Conservation (phyloP, 495 filamentous ascomycete genomes). For the Niebla homalea region DNA sequence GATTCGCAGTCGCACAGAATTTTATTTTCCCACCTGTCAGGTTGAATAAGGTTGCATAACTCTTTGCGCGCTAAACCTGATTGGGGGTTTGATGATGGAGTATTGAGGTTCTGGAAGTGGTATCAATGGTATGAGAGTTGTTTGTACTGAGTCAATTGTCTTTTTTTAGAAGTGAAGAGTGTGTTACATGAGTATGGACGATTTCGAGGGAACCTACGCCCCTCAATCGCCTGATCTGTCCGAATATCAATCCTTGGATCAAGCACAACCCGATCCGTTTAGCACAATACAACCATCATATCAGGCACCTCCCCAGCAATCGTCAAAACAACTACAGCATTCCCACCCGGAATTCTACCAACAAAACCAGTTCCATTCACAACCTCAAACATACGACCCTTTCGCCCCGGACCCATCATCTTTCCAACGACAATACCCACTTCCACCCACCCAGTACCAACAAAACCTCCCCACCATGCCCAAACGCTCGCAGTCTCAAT, state of each 20-base stretch:
- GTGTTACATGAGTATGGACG: conserved; percentile 22
- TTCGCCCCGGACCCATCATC: conserved; percentile 1
- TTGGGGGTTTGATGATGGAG: too few species aligned
- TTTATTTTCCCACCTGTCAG: too few species aligned
- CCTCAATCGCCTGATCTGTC: conserved; percentile 35
- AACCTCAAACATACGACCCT: conserved; percentile 5
- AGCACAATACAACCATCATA: conserved; percentile 11
- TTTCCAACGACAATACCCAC: conserved; percentile 2
- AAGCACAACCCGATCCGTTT: conserved; percentile 27
- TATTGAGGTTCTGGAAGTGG: too few species aligned
- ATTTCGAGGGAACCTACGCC: conserved; percentile 31
- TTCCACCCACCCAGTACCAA: not conserved
- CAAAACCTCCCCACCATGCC: conserved; percentile 16
- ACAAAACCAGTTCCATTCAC: conserved; percentile 8
- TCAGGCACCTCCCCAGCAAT: conserved; percentile 13
- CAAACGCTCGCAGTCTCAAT: conserved; percentile 19
- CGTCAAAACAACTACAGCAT: too few species aligned
- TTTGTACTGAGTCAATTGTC: not conserved
- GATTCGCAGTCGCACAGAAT: too few species aligned
- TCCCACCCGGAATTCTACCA: conserved; percentile 9
- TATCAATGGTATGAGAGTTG: too few species aligned
- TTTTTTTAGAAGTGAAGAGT: not conserved
- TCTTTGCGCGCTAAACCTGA: too few species aligned
- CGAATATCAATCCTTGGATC: conserved; percentile 32
- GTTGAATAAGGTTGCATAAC: too few species aligned